phyloP scores from a whole-genome alignment of 768 basidiomycete species.

The Tylopilus cervinicoccineus region DNA sequence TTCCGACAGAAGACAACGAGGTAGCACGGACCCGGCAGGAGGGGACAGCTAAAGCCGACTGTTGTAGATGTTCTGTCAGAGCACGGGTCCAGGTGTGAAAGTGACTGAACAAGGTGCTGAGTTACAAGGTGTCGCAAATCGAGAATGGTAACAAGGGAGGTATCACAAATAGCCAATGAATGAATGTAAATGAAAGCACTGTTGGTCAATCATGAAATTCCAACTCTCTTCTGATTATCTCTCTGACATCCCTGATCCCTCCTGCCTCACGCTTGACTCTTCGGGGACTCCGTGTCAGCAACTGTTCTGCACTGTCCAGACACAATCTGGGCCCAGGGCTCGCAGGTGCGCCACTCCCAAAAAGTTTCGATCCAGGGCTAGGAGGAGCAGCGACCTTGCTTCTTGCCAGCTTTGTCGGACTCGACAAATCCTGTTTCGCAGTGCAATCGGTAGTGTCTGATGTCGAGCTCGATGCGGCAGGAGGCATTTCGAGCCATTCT shows the following conservation, averaged over 20 bases:
- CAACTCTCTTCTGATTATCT: conserved; percentile 76
- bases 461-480: conserved; percentile 19
- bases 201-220: conserved; percentile 55
- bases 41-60: too few species aligned
- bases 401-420: conserved; percentile 36
- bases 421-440: conserved; percentile 17
- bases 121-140: conserved; percentile 18
- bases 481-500: conserved; percentile 50
- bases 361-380: conserved; percentile 38
- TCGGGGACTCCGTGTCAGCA: conserved; percentile 67
- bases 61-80: too few species aligned
- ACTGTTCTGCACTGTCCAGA: conserved; percentile 55
- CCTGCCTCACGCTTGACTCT: conserved; percentile 67
- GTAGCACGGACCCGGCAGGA: too few species aligned
- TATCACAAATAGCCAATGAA: conserved; percentile 15
- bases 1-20: too few species aligned
- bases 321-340: conserved; percentile 52
- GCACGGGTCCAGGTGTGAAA: too few species aligned
- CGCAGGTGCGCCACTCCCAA: conserved; percentile 29
- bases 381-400: conserved; percentile 25
- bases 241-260: conserved; percentile 74
- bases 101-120: too few species aligned
- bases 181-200: conserved; percentile 28
- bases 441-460: conserved; percentile 13
- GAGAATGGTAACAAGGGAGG: conserved; percentile 2